Conservation (phyloP, 495 filamentous ascomycete genomes). For the Platismatia glauca region DNA sequence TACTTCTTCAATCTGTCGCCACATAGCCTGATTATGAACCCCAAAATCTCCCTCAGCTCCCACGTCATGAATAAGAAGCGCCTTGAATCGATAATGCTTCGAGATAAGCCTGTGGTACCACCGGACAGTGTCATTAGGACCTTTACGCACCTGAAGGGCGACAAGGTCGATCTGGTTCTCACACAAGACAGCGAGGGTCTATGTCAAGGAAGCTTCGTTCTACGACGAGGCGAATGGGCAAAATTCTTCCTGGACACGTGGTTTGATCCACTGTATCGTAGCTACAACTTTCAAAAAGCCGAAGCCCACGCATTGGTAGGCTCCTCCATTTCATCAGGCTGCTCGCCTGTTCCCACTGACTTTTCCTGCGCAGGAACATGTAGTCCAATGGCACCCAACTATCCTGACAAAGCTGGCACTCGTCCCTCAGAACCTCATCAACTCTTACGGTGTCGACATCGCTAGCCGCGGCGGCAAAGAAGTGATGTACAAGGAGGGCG, state of each 20-base stretch:
- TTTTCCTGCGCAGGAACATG: conserved; percentile 55
- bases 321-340: neutral
- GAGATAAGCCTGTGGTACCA: conserved; percentile 78
- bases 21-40: conserved; percentile 86
- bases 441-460: conserved; percentile 58
- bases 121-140: conserved; percentile 96
- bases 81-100: conserved; percentile 74
- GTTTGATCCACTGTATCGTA: conserved; percentile 90
- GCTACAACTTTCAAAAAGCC: conserved; percentile 91
- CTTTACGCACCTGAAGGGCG: conserved; percentile 65
- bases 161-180: conserved; percentile 72
- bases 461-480: conserved; percentile 33
- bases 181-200: conserved; percentile 83
- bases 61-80: conserved; percentile 57
- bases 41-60: conserved; percentile 54
- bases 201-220: conserved; percentile 63
- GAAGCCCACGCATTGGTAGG: conserved; percentile 86
- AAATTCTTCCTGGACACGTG: conserved; percentile 89
- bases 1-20: conserved; percentile 83
- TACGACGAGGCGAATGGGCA: conserved; percentile 80
- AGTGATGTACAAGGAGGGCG: conserved; percentile 63
- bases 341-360: neutral
- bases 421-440: conserved; percentile 72
- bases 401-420: conserved; percentile 81
- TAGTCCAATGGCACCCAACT: conserved; percentile 98